Conservation (phyloP, 306 rosid species). For the Astragalus glycyphyllos region DNA sequence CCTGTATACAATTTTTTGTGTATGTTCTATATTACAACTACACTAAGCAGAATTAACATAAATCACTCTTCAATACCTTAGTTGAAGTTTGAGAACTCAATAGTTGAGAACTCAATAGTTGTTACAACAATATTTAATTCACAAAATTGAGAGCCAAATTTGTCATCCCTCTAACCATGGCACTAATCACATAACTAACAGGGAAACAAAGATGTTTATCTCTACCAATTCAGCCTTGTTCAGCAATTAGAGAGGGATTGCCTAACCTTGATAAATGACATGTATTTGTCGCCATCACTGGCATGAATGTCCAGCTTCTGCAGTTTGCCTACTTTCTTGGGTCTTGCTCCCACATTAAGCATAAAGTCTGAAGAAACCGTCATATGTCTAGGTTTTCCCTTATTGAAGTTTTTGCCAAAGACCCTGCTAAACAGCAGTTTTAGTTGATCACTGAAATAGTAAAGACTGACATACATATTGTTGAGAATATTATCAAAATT, state of each 20-base stretch:
- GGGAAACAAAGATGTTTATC: conserved; percentile 24
- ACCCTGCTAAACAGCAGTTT: conserved; percentile 59
- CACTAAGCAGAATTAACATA: not conserved
- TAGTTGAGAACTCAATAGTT: not conserved
- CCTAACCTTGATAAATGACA: conserved; percentile 95
- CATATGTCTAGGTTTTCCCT: conserved; percentile 55
- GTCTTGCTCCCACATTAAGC: conserved; percentile 52
- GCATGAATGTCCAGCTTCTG: conserved; percentile 52
- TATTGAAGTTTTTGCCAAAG: conserved; percentile 51
- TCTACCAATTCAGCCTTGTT: conserved; percentile 14
- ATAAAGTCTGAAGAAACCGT: conserved; percentile 52
- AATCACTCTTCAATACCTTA: not conserved
- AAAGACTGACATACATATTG: not conserved
- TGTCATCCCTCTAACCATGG: conserved; percentile 8
- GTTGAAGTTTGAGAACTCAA: too few relatives aligned
- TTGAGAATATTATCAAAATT: too few relatives aligned
- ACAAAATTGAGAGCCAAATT: conserved; percentile 2
- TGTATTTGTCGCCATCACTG: conserved; percentile 76
- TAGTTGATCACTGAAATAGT: conserved; percentile 13
- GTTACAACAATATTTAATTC: not conserved
- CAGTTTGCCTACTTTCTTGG: conserved; percentile 64
- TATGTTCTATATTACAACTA: not conserved
- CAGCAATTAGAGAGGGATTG: conserved; percentile 33
- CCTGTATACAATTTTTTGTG: not conserved
- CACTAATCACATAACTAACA: conserved; percentile 29